Conservation (phyloP, 2,329 filamentous ascomycete species). For the Phialophora expanda region DNA sequence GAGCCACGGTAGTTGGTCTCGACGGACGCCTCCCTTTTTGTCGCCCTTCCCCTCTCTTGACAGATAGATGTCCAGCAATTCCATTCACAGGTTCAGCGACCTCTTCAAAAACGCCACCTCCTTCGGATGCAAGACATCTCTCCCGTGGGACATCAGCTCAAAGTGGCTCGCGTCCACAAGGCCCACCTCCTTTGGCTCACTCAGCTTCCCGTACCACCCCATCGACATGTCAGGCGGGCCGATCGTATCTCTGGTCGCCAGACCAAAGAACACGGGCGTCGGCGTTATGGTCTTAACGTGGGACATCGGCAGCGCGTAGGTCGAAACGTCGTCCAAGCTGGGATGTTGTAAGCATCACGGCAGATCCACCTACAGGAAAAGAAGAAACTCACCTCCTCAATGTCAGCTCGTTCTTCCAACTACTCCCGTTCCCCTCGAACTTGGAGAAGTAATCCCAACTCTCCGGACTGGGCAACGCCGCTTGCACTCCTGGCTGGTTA, state of each 20-base stretch:
- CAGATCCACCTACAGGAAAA: not conserved
- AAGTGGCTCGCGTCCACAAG: conserved; percentile 48
- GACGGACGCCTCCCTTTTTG: too few species aligned
- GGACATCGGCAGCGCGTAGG: conserved; percentile 32
- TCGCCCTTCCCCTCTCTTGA: too few species aligned
- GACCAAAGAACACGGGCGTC: conserved; percentile 46
- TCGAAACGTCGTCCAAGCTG: conserved; percentile 29
- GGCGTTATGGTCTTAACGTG: conserved; percentile 45
- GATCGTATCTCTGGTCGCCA: conserved; percentile 44
- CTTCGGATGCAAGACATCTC: conserved; percentile 38
- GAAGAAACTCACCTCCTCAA: conserved; percentile 39
- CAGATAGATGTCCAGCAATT: too few species aligned
- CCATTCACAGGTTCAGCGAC: conserved; percentile 18
- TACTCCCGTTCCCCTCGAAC: conserved; percentile 43
- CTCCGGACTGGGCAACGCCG: conserved; percentile 45
- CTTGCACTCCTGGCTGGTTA: conserved; percentile 40
- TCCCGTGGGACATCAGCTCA: conserved; percentile 44
- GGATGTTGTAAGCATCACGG: not conserved
- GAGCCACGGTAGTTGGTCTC: too few species aligned
- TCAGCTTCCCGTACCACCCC: conserved; percentile 43
- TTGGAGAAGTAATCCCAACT: conserved; percentile 44
- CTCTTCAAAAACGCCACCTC: conserved; percentile 45
- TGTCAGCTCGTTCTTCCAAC: conserved; percentile 50
- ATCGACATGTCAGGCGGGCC: conserved; percentile 44
- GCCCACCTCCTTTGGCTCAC: conserved; percentile 48